phyloP scores from a whole-genome alignment of 2,329 filamentous ascomycete genomes.

The Beauveria caledonica region DNA sequence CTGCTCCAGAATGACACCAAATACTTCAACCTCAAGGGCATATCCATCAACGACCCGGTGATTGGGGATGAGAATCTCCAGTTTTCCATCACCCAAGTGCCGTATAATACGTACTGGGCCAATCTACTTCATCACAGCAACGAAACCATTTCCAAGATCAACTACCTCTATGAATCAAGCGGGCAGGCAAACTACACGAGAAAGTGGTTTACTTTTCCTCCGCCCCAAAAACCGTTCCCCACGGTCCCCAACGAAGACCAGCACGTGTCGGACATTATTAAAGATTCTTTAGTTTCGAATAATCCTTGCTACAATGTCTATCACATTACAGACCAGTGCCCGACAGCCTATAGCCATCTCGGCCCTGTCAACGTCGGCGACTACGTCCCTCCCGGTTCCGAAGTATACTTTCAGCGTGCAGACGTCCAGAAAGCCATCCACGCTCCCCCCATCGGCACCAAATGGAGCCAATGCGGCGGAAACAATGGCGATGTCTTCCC shows the following conservation, averaged over 20 bases:
- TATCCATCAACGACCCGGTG: conserved; percentile 66
- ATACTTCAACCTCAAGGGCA: conserved; percentile 60
- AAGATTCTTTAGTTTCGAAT: conserved; percentile 38
- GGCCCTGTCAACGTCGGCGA: conserved; percentile 18
- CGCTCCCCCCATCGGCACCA: conserved; percentile 45
- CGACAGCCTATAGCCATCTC: conserved; percentile 59
- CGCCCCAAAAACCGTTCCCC: conserved; percentile 45
- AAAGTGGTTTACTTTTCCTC: conserved; percentile 60
- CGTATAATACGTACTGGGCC: conserved; percentile 53
- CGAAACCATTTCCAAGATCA: conserved; percentile 44
- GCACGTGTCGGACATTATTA: conserved; percentile 47
- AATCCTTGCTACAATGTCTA: conserved; percentile 81
- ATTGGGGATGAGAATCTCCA: conserved; percentile 43
- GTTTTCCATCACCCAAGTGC: conserved; percentile 40
- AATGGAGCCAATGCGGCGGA: conserved; percentile 27
- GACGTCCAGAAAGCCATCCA: conserved; percentile 64
- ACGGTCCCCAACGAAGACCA: conserved; percentile 44
- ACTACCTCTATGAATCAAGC: conserved; percentile 45
- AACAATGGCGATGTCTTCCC: conserved; percentile 12
- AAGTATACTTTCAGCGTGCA: conserved; percentile 62
- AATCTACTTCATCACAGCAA: conserved; percentile 57
- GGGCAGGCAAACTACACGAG: conserved; percentile 54
- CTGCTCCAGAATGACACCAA: conserved; percentile 55
- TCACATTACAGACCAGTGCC: conserved; percentile 64
- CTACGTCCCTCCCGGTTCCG: conserved; percentile 44